These are phyloP conservation scores for Diaporthe velutina DNA, from an alignment of 2,329 filamentous ascomycete species.

Conservation along the genomic window DNA sequence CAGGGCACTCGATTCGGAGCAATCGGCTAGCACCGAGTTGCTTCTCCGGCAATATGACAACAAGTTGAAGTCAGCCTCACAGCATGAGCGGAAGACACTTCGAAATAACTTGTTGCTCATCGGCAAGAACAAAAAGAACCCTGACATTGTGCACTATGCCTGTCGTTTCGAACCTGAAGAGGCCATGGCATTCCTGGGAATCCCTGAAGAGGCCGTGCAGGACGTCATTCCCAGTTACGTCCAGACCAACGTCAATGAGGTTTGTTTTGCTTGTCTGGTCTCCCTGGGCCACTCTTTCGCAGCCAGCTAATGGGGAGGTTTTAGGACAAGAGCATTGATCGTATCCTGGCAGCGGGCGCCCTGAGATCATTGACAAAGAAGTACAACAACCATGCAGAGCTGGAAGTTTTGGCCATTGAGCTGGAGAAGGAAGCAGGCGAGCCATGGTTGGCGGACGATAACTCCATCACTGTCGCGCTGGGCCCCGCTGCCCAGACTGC, in stretches of 20 bases:
- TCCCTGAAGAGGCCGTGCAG: slow-evolving; percentile 33
- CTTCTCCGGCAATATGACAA: slow-evolving; percentile 10
- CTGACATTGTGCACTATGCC: slow-evolving; percentile 39
- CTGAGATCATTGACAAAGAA: slow-evolving; percentile 24
- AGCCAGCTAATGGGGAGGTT: not conserved
- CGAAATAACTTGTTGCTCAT: slow-evolving; percentile 47
- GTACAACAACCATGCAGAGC: slow-evolving; percentile 21
- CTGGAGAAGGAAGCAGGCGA: slow-evolving; percentile 29
- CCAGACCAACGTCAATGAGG: slow-evolving; percentile 28
- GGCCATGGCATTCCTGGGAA: slow-evolving; percentile 42
- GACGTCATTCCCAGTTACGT: slow-evolving; percentile 30
- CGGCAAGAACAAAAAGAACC: slow-evolving; percentile 43
- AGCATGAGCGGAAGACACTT: slow-evolving; percentile 36
- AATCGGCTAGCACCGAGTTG: not conserved
- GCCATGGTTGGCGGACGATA: slow-evolving; percentile 21
- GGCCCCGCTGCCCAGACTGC: not conserved
- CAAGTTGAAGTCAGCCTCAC: slow-evolving; percentile 42
- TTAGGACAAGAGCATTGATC: slow-evolving; percentile 34
- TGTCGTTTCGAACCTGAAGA: slow-evolving; percentile 42
- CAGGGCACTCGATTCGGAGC: slow-evolving; percentile 17
- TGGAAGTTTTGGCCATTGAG: slow-evolving; percentile 19
- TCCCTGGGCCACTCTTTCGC: not conserved
- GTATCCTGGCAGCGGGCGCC: slow-evolving; percentile 34
- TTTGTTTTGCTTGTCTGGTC: slow-evolving; percentile 7
- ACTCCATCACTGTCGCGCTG: slow-evolving; percentile 12